Conservation (phyloP, 441 rosid species). For the Gossypium davidsonii region DNA sequence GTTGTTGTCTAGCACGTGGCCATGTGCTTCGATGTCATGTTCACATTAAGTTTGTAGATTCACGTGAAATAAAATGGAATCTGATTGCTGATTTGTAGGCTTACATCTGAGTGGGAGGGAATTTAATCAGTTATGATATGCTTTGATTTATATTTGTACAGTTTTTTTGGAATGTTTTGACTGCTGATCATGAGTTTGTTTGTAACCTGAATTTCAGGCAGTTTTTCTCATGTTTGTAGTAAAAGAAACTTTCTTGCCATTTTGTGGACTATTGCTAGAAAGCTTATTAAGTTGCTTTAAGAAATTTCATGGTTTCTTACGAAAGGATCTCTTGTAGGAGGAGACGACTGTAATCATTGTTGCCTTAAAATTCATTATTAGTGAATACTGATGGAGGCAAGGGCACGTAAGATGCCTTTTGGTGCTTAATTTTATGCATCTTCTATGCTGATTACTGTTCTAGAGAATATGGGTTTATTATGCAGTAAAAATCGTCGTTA, state of each 20-base stretch:
- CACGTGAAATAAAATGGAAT: conserved; percentile 5
- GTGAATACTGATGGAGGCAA: conserved; percentile 22
- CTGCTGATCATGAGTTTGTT: not conserved
- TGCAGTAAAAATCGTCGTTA: conserved; percentile 66
- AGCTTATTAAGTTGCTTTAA: not conserved
- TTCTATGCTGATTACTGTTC: conserved; percentile 43
- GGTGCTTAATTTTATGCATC: conserved; percentile 26
- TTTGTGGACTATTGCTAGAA: not conserved
- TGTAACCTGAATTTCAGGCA: not conserved
- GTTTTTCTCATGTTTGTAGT: not conserved
- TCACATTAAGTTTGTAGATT: not conserved
- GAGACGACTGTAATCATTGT: conserved; percentile 13
- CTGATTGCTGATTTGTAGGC: not conserved
- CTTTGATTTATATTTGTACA: not conserved
- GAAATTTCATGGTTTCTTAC: not conserved
- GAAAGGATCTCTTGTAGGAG: not conserved
- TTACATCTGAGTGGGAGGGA: not conserved
- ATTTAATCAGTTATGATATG: conserved; percentile 2
- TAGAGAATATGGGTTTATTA: conserved; percentile 69
- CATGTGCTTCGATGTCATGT: not conserved
- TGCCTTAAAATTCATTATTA: conserved; percentile 19
- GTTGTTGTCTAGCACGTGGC: not conserved
- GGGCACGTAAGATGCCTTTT: conserved; percentile 18
- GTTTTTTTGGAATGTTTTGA: not conserved
- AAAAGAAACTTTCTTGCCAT: not conserved